Percentiles rank a stretch among this genome's conserved stretches.
phyloP scores from a whole-genome alignment of 805 yeast genomes.

The Zygosaccharomyces kombuchaensis region DNA sequence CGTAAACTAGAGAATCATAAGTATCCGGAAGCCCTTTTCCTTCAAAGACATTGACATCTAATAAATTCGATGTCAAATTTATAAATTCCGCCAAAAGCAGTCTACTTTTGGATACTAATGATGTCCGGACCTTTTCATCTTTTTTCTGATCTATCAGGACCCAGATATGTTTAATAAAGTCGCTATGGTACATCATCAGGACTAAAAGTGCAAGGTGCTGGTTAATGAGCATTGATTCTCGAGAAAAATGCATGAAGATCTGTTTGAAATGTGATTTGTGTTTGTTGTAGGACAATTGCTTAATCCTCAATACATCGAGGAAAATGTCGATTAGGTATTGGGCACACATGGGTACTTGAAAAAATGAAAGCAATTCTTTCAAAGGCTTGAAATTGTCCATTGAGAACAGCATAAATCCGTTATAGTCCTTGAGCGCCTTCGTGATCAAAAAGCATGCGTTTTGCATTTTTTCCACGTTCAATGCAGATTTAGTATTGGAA shows the following conservation, averaged over 20 bases:
- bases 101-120: constrained; percentile 53
- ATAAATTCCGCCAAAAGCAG: constrained; percentile 59
- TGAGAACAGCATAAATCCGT: constrained; percentile 68
- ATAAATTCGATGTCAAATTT: constrained; percentile 46
- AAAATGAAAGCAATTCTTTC: constrained; percentile 53
- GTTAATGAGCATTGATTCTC: constrained; percentile 44
- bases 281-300: constrained; percentile 46
- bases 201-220: constrained; percentile 67
- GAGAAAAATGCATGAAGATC: constrained; percentile 36
- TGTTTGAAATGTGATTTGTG: constrained; percentile 14
- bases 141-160: constrained; percentile 13
- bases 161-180: constrained; percentile 47
- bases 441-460: constrained; percentile 57
- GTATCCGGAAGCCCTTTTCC: constrained; percentile 2
- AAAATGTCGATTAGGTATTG: constrained; percentile 67
- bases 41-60: constrained; percentile 40
- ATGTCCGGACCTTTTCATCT: constrained; percentile 39
- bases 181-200: constrained; percentile 50
- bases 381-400: constrained; percentile 53
- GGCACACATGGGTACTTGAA: constrained; percentile 56
- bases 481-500: constrained; percentile 44
- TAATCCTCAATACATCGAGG: constrained; percentile 60
- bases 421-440: constrained; percentile 61
- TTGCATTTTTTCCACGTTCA: constrained; percentile 53
- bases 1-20: constrained; percentile 10